Conservation (phyloP, 306 rosid genomes). For the Dicorynia guianensis region DNA sequence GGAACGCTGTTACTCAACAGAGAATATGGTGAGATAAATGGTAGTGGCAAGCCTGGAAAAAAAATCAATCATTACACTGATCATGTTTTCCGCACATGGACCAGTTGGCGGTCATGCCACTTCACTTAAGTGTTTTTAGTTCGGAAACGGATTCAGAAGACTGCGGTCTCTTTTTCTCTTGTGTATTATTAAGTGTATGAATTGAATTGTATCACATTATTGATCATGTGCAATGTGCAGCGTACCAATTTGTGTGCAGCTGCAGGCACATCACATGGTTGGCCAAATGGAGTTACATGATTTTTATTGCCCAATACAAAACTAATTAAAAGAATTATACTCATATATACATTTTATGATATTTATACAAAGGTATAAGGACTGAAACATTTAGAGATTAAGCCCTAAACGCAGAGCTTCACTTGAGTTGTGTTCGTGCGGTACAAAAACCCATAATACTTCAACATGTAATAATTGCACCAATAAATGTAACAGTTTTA, state of each 20-base stretch:
- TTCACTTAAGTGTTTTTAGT: neutral
- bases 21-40: neutral
- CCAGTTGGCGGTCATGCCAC: constrained; percentile 39
- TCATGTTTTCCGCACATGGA: constrained; percentile 57
- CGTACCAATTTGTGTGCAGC: constrained; percentile 36
- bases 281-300: neutral
- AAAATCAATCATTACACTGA: constrained; percentile 18
- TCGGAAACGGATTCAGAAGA: neutral
- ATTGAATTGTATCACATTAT: constrained; percentile 13
- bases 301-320: neutral
- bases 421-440: no score
- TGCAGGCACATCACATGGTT: constrained; percentile 58
- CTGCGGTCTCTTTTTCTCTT: constrained; percentile 5
- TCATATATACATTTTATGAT: no score
- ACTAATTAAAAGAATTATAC: no score
- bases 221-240: constrained; percentile 47
- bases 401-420: no score
- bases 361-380: no score
- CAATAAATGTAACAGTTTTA: no score
- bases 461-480: no score
- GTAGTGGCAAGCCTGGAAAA: constrained; percentile 20
- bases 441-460: no score
- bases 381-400: no score
- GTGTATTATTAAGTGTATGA: neutral
- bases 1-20: neutral